Evolutionary conservation across 179 eudicot genomes (phyloP).

Genomic region (Silene noctiflora): DNA sequence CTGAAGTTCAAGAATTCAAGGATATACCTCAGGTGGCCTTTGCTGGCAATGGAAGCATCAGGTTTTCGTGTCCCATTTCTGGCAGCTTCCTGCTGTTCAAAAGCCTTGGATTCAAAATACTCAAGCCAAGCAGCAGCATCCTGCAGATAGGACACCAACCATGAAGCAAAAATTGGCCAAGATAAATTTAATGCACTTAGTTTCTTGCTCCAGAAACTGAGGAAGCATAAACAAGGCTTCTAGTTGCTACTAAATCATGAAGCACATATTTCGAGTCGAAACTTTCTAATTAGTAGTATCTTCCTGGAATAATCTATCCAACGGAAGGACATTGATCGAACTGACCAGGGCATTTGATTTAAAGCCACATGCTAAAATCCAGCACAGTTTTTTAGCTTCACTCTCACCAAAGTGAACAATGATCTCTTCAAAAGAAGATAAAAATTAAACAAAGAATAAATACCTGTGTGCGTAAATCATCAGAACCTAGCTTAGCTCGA

Average conservation of each 20-base stretch:
- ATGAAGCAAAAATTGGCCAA: neutral
- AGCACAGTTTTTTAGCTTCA: too few relatives aligned
- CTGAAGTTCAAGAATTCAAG: neutral
- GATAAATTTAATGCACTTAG: neutral
- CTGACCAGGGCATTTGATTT: neutral
- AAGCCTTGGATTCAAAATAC: conserved; percentile 98
- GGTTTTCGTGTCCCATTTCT: conserved; percentile 94
- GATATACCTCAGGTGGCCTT: conserved; percentile 90
- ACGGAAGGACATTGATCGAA: neutral
- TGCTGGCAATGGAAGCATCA: conserved; percentile 99
- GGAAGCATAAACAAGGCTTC: neutral
- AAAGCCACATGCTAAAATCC: too few relatives aligned
- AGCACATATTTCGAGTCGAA: neutral
- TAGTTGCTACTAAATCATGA: neutral
- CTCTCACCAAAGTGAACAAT: too few relatives aligned
- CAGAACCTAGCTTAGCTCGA: conserved; percentile 95
- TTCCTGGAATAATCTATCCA: neutral
- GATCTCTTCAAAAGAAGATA: neutral
- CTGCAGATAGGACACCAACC: conserved; percentile 39
- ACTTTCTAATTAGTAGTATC: neutral
- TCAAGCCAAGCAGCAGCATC: conserved; percentile 99
- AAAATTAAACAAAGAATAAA: neutral
- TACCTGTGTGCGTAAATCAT: conserved; percentile 99
- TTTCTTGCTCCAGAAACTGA: neutral
- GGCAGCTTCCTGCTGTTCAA: conserved; percentile 99